Conservation (phyloP, 1,139 yeast species). For the Diutina scorzettiae region DNA sequence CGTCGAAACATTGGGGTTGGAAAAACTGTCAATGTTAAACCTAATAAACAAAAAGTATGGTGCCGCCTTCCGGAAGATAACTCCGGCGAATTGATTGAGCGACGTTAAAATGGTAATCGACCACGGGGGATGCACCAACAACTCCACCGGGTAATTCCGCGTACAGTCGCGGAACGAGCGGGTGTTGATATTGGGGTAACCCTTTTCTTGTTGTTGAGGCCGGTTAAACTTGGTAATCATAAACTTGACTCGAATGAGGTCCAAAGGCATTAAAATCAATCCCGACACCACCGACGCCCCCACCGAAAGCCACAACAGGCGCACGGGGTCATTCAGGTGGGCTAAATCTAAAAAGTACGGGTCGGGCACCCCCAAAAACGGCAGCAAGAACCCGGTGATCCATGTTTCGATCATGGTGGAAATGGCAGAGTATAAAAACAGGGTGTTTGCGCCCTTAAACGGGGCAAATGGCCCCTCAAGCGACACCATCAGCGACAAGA, state of each 20-base stretch:
- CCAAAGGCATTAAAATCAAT: conserved; percentile 69
- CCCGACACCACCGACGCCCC: conserved; percentile 68
- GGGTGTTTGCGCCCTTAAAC: conserved; percentile 79
- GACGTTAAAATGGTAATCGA: conserved; percentile 40
- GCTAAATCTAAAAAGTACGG: conserved; percentile 78
- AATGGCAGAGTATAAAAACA: conserved; percentile 67
- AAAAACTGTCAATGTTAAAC: conserved; percentile 58
- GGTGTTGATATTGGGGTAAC: conserved; percentile 15
- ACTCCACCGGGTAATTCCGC: conserved; percentile 26
- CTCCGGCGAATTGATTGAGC: conserved; percentile 50
- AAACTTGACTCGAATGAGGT: conserved; percentile 64
- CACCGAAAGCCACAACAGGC: conserved; percentile 55
- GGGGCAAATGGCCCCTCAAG: conserved; percentile 78
- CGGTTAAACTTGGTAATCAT: conserved; percentile 45
- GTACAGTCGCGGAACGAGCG: conserved; percentile 20
- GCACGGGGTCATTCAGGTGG: conserved; percentile 67
- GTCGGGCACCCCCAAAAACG: conserved; percentile 77
- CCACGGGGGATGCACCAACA: conserved; percentile 45
- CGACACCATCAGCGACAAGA: conserved; percentile 54
- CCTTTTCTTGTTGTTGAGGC: conserved; percentile 6
- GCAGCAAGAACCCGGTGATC: conserved; percentile 80
- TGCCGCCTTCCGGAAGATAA: conserved; percentile 55
- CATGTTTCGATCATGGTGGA: conserved; percentile 79
- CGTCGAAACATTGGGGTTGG: conserved; percentile 49
- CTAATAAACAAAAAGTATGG: conserved; percentile 59